Evolutionary conservation across 2,329 filamentous ascomycete genomes (phyloP).

Genomic region (Daldinia sp.): DNA sequence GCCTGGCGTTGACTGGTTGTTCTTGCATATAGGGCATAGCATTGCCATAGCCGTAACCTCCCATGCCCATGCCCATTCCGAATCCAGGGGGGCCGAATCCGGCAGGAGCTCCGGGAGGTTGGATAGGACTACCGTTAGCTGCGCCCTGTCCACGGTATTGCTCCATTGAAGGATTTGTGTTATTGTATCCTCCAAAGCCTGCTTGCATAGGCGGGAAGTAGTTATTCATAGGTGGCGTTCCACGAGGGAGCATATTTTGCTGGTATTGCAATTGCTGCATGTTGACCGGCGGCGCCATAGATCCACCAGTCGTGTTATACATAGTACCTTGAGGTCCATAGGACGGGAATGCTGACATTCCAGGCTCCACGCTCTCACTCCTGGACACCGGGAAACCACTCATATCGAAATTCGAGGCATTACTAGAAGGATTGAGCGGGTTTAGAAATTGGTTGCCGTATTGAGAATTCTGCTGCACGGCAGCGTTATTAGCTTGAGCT

Average conservation of each 20-base stretch:
- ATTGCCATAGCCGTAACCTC: conserved; percentile 52
- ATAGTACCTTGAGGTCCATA: conserved; percentile 62
- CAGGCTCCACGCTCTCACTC: conserved; percentile 61
- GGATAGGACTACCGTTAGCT: conserved; percentile 61
- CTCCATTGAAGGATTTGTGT: conserved; percentile 58
- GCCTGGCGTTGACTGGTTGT: conserved; percentile 63
- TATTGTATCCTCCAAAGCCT: conserved; percentile 62
- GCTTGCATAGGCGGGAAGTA: conserved; percentile 65
- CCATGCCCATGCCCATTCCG: conserved; percentile 46
- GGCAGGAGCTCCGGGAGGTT: conserved; percentile 50
- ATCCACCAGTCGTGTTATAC: conserved; percentile 57
- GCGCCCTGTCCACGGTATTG: conserved; percentile 64
- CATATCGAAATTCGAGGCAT: conserved; percentile 58
- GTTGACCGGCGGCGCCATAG: conserved; percentile 58
- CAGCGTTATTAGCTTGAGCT: conserved; percentile 48
- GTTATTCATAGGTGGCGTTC: conserved; percentile 62
- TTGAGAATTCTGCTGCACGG: conserved; percentile 49
- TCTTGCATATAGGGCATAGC: conserved; percentile 63
- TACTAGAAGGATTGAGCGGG: conserved; percentile 53
- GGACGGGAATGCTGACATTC: conserved; percentile 58
- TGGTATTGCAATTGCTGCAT: conserved; percentile 67
- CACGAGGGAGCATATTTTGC: conserved; percentile 64
- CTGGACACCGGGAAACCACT: conserved; percentile 59
- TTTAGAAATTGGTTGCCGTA: conserved; percentile 63
- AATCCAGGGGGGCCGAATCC: conserved; percentile 48